Evolutionary conservation across 179 eudicot species (phyloP).

Genomic region (Silene vulgaris): DNA sequence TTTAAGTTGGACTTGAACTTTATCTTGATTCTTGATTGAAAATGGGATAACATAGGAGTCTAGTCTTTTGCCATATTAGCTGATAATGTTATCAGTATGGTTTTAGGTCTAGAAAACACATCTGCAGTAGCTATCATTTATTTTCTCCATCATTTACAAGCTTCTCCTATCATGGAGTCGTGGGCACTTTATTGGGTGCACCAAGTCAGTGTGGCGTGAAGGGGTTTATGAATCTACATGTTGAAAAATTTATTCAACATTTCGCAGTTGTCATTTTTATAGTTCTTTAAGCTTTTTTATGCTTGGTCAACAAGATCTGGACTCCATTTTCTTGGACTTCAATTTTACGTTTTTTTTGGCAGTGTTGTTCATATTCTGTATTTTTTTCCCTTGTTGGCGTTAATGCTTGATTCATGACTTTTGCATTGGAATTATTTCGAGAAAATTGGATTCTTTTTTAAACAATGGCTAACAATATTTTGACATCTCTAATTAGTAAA

Average conservation of each 20-base stretch:
- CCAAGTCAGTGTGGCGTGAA: background rate
- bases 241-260: background rate
- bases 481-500: conserved; percentile 7
- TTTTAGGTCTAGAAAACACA: background rate
- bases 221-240: background rate
- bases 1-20: background rate
- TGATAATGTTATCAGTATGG: background rate
- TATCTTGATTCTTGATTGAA: background rate
- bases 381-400: background rate
- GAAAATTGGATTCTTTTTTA: background rate
- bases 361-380: background rate
- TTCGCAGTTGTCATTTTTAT: background rate
- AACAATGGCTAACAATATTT: conserved; percentile 7
- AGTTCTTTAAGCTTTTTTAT: background rate
- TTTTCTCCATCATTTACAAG: background rate
- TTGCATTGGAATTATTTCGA: conserved; percentile 8
- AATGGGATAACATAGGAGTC: background rate
- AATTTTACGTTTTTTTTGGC: background rate
- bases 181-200: background rate
- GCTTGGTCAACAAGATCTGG: background rate
- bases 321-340: background rate
- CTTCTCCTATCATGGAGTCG: background rate
- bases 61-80: background rate
- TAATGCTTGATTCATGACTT: background rate
- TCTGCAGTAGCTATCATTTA: background rate